Evolutionary conservation across 2,329 filamentous ascomycete genomes (phyloP), one percentile per base, ranked within the genome.

Genomic region (Gnomoniopsis smithogilvyi): DNA sequence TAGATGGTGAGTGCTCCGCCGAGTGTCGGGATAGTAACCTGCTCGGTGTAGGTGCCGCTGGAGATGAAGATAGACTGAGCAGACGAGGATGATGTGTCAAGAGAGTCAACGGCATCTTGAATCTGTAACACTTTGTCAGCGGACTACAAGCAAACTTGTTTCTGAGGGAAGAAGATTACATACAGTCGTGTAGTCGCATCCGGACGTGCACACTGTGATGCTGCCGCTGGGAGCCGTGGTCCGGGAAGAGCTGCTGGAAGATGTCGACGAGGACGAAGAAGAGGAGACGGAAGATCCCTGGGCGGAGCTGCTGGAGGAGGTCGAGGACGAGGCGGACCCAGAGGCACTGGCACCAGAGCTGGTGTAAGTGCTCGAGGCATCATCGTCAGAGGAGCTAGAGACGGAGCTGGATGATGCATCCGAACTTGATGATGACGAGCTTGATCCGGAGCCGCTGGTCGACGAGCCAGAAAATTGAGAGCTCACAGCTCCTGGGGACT

Each of bases 1-100:
- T 84, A 84, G 62, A 86, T 78, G 12, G 76, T 81, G 41, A 85
- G 70, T 17, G 75, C 70, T 1, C 77, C 79, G 26, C 73, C 74
- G 47, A 78, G 73, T 2, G 70, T 65, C 8, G 77, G 72, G 49
- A 86, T 76, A 64, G 77, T 80, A 51, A 86, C 80, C 68, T 85
- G 83, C 67, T 86, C 83, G 14, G 72, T 72, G 72, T 86, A 86
- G 45, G 79, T 84, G 4, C 83, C 83, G 47, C 78, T 54, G 26
- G 55, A 62, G 51, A 62, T 62, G 54, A 57, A 62, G 43, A 62
- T 62, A 46, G 47, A 50, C 47, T 56, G 53, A 26, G 51, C 54
- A 17, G 24, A 22, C 2, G 54, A 53, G 30, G 58, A 57, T 17
- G 57, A 60, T 14, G 58, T 54, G 57, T 38, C 24, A 26, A 62